Evolutionary conservation across 148 eudicot genomes (phyloP), one percentile per base, ranked within the genome.

Genomic region (Cornus suecica): DNA sequence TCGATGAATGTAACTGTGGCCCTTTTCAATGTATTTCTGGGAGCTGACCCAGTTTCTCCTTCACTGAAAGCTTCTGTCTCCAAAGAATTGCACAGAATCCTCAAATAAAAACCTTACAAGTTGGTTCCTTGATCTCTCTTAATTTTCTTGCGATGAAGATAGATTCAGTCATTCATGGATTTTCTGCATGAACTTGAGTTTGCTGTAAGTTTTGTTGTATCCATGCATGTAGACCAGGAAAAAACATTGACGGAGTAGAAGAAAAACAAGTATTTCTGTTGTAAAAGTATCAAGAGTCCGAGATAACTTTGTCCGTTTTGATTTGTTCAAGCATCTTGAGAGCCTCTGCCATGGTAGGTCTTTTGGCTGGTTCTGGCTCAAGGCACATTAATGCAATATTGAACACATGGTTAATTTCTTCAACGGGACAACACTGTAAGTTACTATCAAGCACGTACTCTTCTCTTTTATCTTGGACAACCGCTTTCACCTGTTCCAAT

Each of bases 1-100:
- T 90, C 99, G 10, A 61, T 68, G 76, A 89, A 87, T 82, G 97
- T 95, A 29, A 86, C 97, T 69, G 83, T 68, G 32, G 91, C 97
- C 67, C 90, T 95, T 28, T 92, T 89, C 58, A 87, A 92, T 76
- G 97, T 95, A 61, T 92, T 91, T 76, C 86, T 91, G 34, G 99
- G 99, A 62, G 83, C 81, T 45, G 83, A 85, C 73, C 86, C 99
- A 13, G 97, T 95, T 72, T 92, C 97, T 75, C 97, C 97, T 61
- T 78, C 97, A 32, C 79, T 95, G 79, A 95, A 92, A 87, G 78
- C 85, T 77, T 93, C 99, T 18, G 89, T 86, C 30, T 78, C 90
- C 65, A 80, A 61, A 34, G 91, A 90, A 32, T 87, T 95, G 81
- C 86, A 87, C 34, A 76, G 84, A 45, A 37, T 78, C 34, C 91